phyloP scores from a whole-genome alignment of 305 asterid species.

The Fraxinus albicans region DNA sequence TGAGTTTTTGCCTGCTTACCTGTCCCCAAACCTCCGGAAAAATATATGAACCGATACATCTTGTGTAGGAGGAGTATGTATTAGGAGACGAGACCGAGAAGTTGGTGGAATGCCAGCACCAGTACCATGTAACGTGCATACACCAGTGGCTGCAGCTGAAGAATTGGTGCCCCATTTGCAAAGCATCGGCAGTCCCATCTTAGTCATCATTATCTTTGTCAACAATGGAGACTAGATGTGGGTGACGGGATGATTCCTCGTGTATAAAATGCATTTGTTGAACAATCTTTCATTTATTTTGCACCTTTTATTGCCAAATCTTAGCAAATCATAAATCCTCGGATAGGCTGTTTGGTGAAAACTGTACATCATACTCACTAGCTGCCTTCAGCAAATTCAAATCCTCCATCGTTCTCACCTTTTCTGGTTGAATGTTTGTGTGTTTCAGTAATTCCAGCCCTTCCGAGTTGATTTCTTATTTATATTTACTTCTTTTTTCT shows the following conservation, averaged over 20 bases:
- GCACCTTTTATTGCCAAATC: not conserved
- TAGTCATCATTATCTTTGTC: conserved; percentile 16
- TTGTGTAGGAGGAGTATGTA: conserved; percentile 73
- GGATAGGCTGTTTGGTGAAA: not conserved
- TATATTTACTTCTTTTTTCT: not conserved
- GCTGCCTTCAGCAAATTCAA: not conserved
- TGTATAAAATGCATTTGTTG: not conserved
- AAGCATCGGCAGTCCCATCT: conserved; percentile 53
- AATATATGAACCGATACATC: not conserved
- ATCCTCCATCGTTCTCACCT: not conserved
- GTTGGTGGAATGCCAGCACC: conserved; percentile 67
- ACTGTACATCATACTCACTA: not conserved
- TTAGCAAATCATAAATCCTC: not conserved
- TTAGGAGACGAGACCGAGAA: conserved; percentile 67
- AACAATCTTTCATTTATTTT: not conserved
- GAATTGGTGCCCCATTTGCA: conserved; percentile 97
- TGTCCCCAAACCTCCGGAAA: not conserved
- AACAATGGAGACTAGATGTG: not conserved
- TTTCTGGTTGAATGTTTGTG: not conserved
- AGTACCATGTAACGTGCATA: conserved; percentile 62
- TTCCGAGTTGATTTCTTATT: not conserved
- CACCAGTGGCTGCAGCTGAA: conserved; percentile 69
- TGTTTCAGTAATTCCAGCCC: not conserved
- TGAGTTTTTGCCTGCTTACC: not conserved
- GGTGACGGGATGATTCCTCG: not conserved